phyloP scores from a whole-genome alignment of 139 green algal genomes.

The Nannochloris sp. region DNA sequence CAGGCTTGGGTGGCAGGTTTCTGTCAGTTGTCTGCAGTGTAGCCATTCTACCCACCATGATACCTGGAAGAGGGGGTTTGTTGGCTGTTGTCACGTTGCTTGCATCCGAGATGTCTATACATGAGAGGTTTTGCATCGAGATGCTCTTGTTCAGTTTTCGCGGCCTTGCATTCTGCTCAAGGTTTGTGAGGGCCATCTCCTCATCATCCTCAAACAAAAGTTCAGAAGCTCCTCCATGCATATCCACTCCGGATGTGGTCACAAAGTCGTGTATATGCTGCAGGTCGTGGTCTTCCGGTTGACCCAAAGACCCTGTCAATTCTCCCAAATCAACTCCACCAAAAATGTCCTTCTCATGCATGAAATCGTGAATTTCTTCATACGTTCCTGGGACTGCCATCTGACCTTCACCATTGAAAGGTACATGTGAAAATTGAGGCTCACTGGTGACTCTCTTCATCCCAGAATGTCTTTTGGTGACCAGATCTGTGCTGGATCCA shows the following conservation, averaged over 20 bases:
- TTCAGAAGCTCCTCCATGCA: background rate
- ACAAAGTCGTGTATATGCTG: background rate
- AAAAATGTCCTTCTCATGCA: constrained; percentile 22
- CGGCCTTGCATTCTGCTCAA: constrained; percentile 22
- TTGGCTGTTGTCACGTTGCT: background rate
- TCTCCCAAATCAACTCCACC: constrained; percentile 16
- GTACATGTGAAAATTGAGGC: background rate
- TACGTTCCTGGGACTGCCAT: background rate
- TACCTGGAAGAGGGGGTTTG: background rate
- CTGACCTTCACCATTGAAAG: background rate
- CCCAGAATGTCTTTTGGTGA: constrained; percentile 13
- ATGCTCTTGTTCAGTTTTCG: constrained; percentile 27
- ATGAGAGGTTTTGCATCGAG: constrained; percentile 14
- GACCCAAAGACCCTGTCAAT: background rate
- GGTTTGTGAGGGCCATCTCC: constrained; percentile 14
- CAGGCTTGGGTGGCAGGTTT: background rate
- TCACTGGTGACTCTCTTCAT: constrained; percentile 1
- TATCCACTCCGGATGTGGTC: background rate
- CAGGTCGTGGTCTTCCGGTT: background rate
- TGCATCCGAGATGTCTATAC: background rate
- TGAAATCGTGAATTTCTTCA: constrained; percentile 12
- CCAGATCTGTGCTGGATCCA: background rate
- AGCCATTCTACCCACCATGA: background rate
- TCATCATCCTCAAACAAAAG: constrained; percentile 25
- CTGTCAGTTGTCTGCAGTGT: background rate